phyloP scores from a whole-genome alignment of 2,329 filamentous ascomycete species.

The Tolypocladium guangdongense region DNA sequence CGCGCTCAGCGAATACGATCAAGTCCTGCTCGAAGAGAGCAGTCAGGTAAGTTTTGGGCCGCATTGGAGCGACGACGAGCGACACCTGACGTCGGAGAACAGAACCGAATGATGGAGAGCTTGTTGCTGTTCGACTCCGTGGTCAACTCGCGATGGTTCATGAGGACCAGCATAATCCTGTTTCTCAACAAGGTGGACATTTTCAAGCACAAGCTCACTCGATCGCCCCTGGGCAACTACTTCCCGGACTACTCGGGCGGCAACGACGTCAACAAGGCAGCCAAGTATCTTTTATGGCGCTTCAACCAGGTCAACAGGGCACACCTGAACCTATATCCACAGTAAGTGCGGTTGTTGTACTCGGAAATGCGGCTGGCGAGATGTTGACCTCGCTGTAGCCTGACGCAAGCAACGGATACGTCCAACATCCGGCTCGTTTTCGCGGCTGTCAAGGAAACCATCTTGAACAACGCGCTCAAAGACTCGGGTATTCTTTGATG shows the following conservation, averaged over 20 bases:
- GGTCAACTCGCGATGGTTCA: slow-evolving; percentile 98
- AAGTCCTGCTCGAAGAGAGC: slow-evolving; percentile 91
- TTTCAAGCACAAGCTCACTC: slow-evolving; percentile 86
- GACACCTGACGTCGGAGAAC: slow-evolving; percentile 1
- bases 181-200: slow-evolving; percentile 99
- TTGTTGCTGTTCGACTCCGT: slow-evolving; percentile 94
- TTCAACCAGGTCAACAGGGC: slow-evolving; percentile 98
- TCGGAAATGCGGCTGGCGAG: not conserved
- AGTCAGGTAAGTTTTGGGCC: slow-evolving; percentile 60
- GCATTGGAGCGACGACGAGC: not conserved
- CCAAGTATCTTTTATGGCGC: slow-evolving; percentile 94
- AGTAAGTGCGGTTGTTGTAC: slow-evolving; percentile 47
- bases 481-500: slow-evolving; percentile 87
- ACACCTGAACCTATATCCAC: slow-evolving; percentile 92
- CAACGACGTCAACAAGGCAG: slow-evolving; percentile 94
- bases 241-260: slow-evolving; percentile 97
- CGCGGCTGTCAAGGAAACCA: slow-evolving; percentile 96
- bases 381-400: slow-evolving; percentile 35
- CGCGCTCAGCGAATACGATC: slow-evolving; percentile 94
- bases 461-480: slow-evolving; percentile 94
- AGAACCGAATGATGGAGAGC: slow-evolving; percentile 99
- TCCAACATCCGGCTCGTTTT: slow-evolving; percentile 97
- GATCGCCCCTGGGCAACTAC: slow-evolving; percentile 86
- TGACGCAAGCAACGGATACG: slow-evolving; percentile 97
- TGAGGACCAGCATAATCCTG: slow-evolving; percentile 95